Evolutionary conservation across 1,139 yeast genomes (phyloP).

Genomic region (Debaryomyces psychrophilus): DNA sequence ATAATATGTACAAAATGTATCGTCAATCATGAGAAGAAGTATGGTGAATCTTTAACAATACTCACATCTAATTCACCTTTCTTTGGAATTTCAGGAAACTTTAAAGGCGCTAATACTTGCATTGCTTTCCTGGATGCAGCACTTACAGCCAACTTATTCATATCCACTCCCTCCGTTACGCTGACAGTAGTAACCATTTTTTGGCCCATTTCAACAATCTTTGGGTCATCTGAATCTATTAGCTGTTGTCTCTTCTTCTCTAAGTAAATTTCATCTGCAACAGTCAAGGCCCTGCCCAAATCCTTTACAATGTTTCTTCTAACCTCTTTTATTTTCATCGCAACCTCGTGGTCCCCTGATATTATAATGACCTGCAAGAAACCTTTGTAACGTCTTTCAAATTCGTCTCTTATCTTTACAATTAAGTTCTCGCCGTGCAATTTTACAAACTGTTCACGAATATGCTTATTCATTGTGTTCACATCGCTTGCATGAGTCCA

Average conservation of each 20-base stretch:
- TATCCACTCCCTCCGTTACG: conserved; percentile 50
- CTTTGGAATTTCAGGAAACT: conserved; percentile 73
- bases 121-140: conserved; percentile 30
- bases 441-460: conserved; percentile 79
- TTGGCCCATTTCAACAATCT: conserved; percentile 53
- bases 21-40: conserved; percentile 63
- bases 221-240: conserved; percentile 55
- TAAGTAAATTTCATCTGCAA: conserved; percentile 72
- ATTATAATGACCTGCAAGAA: conserved; percentile 64
- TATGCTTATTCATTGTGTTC: conserved; percentile 66
- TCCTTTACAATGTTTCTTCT: conserved; percentile 53
- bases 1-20: conserved; percentile 10
- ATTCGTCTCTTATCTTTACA: conserved; percentile 72
- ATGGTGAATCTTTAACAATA: conserved; percentile 69
- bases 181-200: conserved; percentile 76
- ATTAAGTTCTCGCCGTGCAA: conserved; percentile 77
- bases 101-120: conserved; percentile 60
- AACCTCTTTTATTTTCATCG: conserved; percentile 49
- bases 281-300: conserved; percentile 60
- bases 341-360: conserved; percentile 57
- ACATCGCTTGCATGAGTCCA: conserved; percentile 97
- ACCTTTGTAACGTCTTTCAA: conserved; percentile 76
- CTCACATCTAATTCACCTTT: conserved; percentile 85
- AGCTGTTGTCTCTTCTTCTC: conserved; percentile 67
- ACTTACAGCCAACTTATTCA: conserved; percentile 28